Evolutionary conservation across 805 yeast species (phyloP).

Genomic region (Yamadazyma olivae): DNA sequence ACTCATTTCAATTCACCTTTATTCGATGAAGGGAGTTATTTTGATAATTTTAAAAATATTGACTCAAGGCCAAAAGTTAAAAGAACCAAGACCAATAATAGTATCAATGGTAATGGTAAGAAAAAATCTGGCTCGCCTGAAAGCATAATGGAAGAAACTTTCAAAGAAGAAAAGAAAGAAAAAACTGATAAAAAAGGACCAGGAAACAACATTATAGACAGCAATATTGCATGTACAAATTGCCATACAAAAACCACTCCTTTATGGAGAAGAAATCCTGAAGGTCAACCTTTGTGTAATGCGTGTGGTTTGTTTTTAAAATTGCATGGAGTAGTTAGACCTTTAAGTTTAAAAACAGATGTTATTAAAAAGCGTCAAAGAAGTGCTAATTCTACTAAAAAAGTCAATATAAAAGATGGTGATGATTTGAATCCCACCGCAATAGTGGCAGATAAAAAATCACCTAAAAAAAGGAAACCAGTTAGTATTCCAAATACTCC

Average conservation of each 20-base stretch:
- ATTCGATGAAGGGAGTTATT: conserved; percentile 10
- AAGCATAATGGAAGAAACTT: too few relatives aligned
- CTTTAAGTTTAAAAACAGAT: conserved; percentile 85
- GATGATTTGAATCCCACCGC: conserved; percentile 51
- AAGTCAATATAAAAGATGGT: conserved; percentile 39
- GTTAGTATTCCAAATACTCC: conserved; percentile 8
- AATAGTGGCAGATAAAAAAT: conserved; percentile 9
- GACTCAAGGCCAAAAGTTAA: conserved; percentile 11
- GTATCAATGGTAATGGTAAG: background rate
- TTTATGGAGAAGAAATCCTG: conserved; percentile 89
- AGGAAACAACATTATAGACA: background rate
- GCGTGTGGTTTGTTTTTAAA: conserved; percentile 94
- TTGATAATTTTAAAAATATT: conserved; percentile 10
- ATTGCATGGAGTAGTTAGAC: conserved; percentile 93
- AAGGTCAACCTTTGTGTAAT: conserved; percentile 90
- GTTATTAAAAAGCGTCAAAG: conserved; percentile 91
- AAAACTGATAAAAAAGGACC: conserved; percentile 1
- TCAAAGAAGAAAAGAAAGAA: conserved; percentile 1
- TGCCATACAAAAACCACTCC: conserved; percentile 94
- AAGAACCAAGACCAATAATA: conserved; percentile 8
- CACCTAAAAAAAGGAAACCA: conserved; percentile 12
- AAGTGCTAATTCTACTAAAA: conserved; percentile 22
- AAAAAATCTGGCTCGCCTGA: background rate
- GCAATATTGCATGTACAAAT: conserved; percentile 59
- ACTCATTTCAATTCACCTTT: conserved; percentile 12